These are phyloP conservation scores for Colletotrichum cuscutae DNA, from an alignment of 2,329 filamentous ascomycete genomes.

Conservation along the genomic window DNA sequence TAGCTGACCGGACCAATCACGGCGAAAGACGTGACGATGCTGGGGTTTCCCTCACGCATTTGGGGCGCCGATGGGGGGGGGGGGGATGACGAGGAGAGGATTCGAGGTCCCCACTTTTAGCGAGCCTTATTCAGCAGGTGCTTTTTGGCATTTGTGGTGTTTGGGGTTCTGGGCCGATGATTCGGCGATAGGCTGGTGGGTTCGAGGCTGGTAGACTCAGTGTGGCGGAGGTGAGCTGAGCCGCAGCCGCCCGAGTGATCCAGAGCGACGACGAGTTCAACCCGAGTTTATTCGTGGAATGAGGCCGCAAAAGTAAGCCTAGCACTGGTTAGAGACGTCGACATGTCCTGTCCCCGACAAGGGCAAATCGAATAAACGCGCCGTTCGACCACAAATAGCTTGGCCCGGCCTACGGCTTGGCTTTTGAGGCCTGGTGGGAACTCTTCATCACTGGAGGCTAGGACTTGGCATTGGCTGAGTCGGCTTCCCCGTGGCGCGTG, in stretches of 20 bases:
- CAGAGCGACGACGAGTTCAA: neutral
- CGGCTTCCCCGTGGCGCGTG: conserved; percentile 33
- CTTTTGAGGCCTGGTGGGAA: conserved; percentile 8
- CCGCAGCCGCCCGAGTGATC: conserved; percentile 7
- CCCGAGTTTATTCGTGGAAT: too few species aligned
- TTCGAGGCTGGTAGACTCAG: neutral
- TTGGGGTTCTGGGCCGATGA: neutral
- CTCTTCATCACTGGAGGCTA: conserved; percentile 10
- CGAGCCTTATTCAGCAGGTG: conserved; percentile 29
- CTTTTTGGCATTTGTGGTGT: neutral
- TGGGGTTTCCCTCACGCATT: conserved; percentile 5
- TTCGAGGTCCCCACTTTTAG: conserved; percentile 14
- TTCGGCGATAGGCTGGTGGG: neutral
- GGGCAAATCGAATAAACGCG: conserved; percentile 1
- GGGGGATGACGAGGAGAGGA: conserved; percentile 26
- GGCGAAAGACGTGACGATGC: conserved; percentile 12
- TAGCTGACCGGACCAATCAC: conserved; percentile 24
- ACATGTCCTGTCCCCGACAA: neutral
- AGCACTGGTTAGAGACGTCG: neutral
- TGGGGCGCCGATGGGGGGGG: conserved; percentile 1
- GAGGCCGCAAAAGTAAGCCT: too few species aligned
- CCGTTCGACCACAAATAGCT: conserved; percentile 9
- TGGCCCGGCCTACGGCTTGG: conserved; percentile 24
- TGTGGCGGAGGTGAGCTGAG: neutral
- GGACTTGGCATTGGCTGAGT: conserved; percentile 29